Evolutionary conservation across 208 protist species (phyloP).

Genomic region (Leishmania amazonensis): DNA sequence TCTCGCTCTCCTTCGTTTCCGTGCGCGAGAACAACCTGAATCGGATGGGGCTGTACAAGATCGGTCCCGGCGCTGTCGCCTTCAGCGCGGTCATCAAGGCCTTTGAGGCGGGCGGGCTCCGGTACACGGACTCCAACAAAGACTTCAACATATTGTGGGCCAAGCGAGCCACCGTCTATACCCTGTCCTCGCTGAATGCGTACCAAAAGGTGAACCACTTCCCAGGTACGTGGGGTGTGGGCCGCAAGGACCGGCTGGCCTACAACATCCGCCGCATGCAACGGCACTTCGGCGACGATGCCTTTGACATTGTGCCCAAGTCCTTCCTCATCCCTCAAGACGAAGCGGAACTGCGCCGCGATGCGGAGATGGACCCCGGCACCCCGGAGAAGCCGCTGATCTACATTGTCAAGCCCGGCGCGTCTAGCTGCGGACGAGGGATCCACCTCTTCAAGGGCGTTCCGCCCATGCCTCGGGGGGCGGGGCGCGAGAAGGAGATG

Average conservation of each 20-base stretch:
- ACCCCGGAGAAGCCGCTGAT: constrained; percentile 67
- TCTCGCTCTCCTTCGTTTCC: constrained; percentile 48
- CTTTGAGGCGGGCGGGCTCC: constrained; percentile 82
- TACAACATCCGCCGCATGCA: constrained; percentile 83
- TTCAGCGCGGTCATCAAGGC: constrained; percentile 90
- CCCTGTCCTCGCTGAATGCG: constrained; percentile 65
- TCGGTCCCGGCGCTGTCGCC: constrained; percentile 89
- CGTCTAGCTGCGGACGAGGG: constrained; percentile 89
- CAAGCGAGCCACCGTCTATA: constrained; percentile 86
- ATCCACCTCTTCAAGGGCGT: constrained; percentile 77
- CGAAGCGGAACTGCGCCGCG: constrained; percentile 51
- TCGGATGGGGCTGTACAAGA: constrained; percentile 89
- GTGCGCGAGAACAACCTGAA: constrained; percentile 85
- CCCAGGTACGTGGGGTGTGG: constrained; percentile 91
- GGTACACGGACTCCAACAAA: constrained; percentile 85
- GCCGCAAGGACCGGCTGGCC: constrained; percentile 88
- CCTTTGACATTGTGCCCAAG: constrained; percentile 80
- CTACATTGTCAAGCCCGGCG: constrained; percentile 90
- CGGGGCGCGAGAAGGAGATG: constrained; percentile 37
- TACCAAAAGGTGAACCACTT: constrained; percentile 95
- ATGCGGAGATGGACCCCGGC: constrained; percentile 64
- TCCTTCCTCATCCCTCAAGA: constrained; percentile 89
- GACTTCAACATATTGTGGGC: constrained; percentile 93
- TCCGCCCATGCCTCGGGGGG: constrained; percentile 64
- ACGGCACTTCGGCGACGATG: constrained; percentile 65